Percentiles rank a stretch among this genome's conserved stretches.
phyloP scores from a whole-genome alignment of 306 rosid genomes.

The Leucaena leucocephala region DNA sequence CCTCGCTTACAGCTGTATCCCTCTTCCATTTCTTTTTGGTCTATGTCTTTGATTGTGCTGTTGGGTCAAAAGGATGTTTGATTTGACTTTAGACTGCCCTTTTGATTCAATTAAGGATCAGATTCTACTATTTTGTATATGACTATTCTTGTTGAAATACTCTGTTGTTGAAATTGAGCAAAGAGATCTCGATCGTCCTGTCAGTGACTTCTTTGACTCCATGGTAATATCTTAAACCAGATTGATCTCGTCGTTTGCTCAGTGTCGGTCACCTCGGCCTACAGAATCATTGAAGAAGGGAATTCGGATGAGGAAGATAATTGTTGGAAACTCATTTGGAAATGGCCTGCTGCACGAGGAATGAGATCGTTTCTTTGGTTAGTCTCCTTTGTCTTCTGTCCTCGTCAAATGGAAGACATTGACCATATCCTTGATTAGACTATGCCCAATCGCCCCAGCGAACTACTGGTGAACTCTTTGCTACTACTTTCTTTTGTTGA shows the following conservation, averaged over 20 bases:
- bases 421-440: no score
- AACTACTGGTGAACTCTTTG: no score
- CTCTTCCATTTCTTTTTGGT: neutral
- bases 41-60: neutral
- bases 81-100: neutral
- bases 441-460: no score
- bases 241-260: neutral
- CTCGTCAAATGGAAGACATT: no score
- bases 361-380: neutral
- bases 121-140: neutral
- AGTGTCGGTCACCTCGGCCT: neutral
- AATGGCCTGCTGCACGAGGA: neutral
- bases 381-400: no score
- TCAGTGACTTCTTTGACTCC: no score
- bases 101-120: neutral
- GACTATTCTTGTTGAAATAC: constrained; percentile 7
- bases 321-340: neutral
- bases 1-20: constrained; percentile 84
- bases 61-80: neutral
- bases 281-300: neutral
- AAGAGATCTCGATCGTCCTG: no score
- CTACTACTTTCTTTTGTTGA: no score
- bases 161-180: no score
- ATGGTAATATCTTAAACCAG: no score
- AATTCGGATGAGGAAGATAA: neutral